phyloP scores from a whole-genome alignment of 192 early-diverging fungal genomes.

The Chytriomyces sp. region DNA sequence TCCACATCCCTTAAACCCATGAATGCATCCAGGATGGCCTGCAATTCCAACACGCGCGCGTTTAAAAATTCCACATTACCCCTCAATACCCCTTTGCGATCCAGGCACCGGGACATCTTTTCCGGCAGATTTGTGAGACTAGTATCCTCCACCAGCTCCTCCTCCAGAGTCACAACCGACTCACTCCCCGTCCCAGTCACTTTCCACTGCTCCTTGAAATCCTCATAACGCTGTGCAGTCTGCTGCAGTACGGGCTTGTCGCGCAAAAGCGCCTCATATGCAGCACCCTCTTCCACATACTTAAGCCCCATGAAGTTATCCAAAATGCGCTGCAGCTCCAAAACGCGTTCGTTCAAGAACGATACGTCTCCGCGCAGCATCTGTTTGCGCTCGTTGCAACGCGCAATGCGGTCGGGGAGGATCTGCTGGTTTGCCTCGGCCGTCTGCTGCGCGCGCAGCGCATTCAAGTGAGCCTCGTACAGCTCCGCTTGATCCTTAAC shows the following conservation, averaged over 20 bases:
- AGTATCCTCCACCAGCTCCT: neutral
- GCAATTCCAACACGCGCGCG: slow-evolving; percentile 29
- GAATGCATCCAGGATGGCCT: slow-evolving; percentile 19
- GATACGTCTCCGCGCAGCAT: slow-evolving; percentile 26
- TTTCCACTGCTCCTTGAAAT: slow-evolving; percentile 47
- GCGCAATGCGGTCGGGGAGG: slow-evolving; percentile 1
- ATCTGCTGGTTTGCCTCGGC: neutral
- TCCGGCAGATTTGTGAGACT: neutral
- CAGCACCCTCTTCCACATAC: slow-evolving; percentile 33
- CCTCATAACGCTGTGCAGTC: slow-evolving; percentile 63
- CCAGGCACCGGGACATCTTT: slow-evolving; percentile 5
- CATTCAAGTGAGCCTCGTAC: slow-evolving; percentile 28
- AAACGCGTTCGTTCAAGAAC: slow-evolving; percentile 30
- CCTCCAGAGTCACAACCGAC: slow-evolving; percentile 17
- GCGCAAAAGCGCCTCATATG: slow-evolving; percentile 32
- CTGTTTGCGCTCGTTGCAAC: slow-evolving; percentile 1
- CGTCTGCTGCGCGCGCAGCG: slow-evolving; percentile 4
- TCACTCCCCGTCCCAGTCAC: no score
- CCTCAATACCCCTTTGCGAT: neutral
- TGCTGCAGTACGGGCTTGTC: slow-evolving; percentile 47
- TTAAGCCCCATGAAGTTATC: slow-evolving; percentile 15
- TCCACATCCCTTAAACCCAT: slow-evolving; percentile 11
- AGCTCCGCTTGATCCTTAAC: slow-evolving; percentile 36
- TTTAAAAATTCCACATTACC: slow-evolving; percentile 28
- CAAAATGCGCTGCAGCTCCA: slow-evolving; percentile 12